Percentiles rank a stretch among this genome's conserved stretches.
Evolutionary conservation across 345 rosid species (phyloP).

Genomic region (Syzygium oleosum): DNA sequence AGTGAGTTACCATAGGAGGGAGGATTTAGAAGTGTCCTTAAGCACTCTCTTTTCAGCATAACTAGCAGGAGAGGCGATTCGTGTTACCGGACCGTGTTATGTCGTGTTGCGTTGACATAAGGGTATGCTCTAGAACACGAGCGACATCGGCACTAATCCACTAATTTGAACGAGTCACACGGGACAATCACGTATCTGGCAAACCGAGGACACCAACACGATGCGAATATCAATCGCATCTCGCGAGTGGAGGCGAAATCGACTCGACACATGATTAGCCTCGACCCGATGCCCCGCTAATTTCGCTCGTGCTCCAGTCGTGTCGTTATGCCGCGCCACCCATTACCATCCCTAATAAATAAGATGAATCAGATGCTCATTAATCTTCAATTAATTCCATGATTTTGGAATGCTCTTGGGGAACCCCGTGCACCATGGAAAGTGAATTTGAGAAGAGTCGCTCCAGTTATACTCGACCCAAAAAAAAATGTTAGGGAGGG

Average conservation of each 20-base stretch:
- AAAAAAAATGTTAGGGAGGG: not conserved
- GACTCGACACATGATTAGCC: not conserved
- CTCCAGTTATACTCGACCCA: not conserved
- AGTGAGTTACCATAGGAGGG: not conserved
- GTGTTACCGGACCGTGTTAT: not conserved
- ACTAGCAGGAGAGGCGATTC: not conserved
- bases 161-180: not conserved
- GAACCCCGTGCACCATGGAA: not conserved
- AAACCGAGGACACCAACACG: not conserved
- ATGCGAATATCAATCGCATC: not conserved
- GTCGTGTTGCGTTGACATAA: not conserved
- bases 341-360: not conserved
- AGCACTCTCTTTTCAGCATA: not conserved
- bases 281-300: not conserved
- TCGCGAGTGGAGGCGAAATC: not conserved
- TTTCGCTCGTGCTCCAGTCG: rapidly evolving
- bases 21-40: not conserved
- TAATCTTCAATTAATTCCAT: not conserved
- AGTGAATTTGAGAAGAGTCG: not conserved
- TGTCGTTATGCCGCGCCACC: not conserved
- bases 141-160: not conserved
- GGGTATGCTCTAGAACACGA: not conserved
- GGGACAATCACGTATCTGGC: not conserved
- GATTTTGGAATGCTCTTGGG: not conserved
- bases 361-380: rapidly evolving